These are phyloP conservation scores for Berkeleyomyces basicola DNA, from an alignment of 2,329 filamentous ascomycete genomes.

Conservation along the genomic window DNA sequence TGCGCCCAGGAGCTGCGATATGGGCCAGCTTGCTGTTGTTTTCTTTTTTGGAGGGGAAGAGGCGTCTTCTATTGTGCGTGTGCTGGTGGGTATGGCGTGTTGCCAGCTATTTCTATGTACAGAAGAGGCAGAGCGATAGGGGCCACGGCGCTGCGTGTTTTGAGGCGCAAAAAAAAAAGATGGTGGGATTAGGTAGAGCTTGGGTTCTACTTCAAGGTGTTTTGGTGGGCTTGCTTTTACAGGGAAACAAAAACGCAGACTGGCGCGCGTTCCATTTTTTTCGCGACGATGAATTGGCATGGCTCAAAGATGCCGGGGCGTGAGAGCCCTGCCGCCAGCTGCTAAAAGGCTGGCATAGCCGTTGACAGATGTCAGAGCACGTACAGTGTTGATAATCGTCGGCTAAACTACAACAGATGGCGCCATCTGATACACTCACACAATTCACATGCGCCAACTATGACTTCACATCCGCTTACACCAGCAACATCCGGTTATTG, in stretches of 20 bases:
- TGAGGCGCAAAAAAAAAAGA: neutral
- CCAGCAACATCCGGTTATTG: neutral
- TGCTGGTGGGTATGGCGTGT: too few relatives aligned
- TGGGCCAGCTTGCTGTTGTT: neutral
- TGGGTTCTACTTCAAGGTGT: neutral
- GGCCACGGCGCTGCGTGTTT: neutral
- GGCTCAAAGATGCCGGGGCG: neutral
- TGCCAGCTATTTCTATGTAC: neutral
- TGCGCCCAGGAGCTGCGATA: neutral
- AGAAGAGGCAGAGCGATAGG: neutral
- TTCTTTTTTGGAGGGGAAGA: neutral
- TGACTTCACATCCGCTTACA: too few relatives aligned
- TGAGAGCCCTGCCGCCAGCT: neutral
- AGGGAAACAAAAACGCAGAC: neutral
- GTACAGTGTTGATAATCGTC: too few relatives aligned
- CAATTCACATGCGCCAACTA: too few relatives aligned
- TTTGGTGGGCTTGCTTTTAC: neutral
- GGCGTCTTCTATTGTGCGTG: too few relatives aligned
- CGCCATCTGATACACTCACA: too few relatives aligned
- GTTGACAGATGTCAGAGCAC: too few relatives aligned
- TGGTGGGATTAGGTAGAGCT: neutral
- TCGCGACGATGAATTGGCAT: neutral
- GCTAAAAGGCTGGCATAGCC: neutral
- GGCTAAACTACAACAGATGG: neutral
- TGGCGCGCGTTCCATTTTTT: neutral